Evolutionary conservation across 176 grass and related monocot genomes (phyloP).

Genomic region (Triticum aestivum): DNA sequence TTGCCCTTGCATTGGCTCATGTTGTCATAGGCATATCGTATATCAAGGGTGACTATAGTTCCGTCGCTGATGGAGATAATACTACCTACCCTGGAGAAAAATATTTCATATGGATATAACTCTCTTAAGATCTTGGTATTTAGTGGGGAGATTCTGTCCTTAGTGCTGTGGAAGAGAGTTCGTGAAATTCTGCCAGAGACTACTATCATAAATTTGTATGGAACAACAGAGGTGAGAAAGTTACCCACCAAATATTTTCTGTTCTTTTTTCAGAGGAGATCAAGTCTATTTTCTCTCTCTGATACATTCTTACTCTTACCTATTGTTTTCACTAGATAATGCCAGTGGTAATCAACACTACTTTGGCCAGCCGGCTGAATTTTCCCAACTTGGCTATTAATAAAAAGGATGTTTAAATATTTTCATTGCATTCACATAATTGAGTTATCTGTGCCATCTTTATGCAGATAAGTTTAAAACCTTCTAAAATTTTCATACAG

Average conservation of each 20-base stretch:
- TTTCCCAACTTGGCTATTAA: slow-evolving; percentile 1
- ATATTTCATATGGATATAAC: slow-evolving; percentile 41
- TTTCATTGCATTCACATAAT: neutral
- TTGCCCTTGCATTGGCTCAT: slow-evolving; percentile 15
- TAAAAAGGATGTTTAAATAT: neutral
- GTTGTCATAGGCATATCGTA: slow-evolving; percentile 45
- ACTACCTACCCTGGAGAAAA: slow-evolving; percentile 45
- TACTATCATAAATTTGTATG: slow-evolving; percentile 80
- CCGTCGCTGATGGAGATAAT: slow-evolving; percentile 75
- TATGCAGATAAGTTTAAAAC: neutral
- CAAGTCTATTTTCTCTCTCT: neutral
- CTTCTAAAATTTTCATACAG: neutral
- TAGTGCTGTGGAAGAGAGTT: slow-evolving; percentile 66
- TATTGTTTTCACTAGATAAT: neutral
- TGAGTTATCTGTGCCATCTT: neutral
- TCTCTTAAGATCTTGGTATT: slow-evolving; percentile 73
- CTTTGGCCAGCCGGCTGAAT: neutral
- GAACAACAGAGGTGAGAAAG: slow-evolving; percentile 79
- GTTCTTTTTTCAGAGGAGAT: neutral
- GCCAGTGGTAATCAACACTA: neutral
- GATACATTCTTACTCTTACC: neutral
- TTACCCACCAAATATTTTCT: slow-evolving; percentile 32
- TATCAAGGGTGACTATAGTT: slow-evolving; percentile 83
- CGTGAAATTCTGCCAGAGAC: slow-evolving; percentile 53
- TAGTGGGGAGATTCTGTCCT: slow-evolving; percentile 69